Percentiles rank a stretch among this genome's conserved stretches.
Conservation (phyloP, 1,139 yeast genomes). For the Nadsonia commutata region DNA sequence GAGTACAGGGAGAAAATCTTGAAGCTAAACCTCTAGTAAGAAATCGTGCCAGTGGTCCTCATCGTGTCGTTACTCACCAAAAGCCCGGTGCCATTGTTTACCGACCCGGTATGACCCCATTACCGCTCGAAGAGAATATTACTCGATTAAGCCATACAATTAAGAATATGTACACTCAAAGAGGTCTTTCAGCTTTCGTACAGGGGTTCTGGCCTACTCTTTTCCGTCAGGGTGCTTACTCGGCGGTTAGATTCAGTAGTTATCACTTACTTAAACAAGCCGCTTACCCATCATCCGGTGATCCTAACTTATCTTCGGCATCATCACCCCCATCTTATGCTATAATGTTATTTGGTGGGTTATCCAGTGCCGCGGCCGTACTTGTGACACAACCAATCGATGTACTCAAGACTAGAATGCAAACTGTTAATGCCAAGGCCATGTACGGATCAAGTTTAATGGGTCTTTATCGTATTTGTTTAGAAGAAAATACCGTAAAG, state of each 20-base stretch:
- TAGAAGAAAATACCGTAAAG: slow-evolving; percentile 46
- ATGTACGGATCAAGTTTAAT: slow-evolving; percentile 49
- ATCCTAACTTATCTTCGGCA: slow-evolving; percentile 15
- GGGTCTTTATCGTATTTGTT: slow-evolving; percentile 58
- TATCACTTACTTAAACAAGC: slow-evolving; percentile 53
- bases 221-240: slow-evolving; percentile 61
- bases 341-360: slow-evolving; percentile 24
- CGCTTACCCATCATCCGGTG: slow-evolving; percentile 22
- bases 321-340: slow-evolving; percentile 6
- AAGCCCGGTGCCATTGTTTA: slow-evolving; percentile 5
- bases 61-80: slow-evolving; percentile 5
- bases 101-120: slow-evolving; percentile 2
- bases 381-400: slow-evolving; percentile 82
- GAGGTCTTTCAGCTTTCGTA: slow-evolving; percentile 65
- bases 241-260: slow-evolving; percentile 72
- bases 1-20: not conserved
- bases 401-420: slow-evolving; percentile 79
- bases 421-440: slow-evolving; percentile 48
- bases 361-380: slow-evolving; percentile 51
- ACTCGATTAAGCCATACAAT: slow-evolving; percentile 16
- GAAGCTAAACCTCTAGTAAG: not conserved
- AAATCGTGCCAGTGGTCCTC: slow-evolving; percentile 8
- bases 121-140: slow-evolving; percentile 12
- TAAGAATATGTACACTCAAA: slow-evolving; percentile 45
- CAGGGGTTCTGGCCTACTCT: slow-evolving; percentile 76